Conservation (phyloP, 2,329 filamentous ascomycete genomes). For the Phoma sp. region DNA sequence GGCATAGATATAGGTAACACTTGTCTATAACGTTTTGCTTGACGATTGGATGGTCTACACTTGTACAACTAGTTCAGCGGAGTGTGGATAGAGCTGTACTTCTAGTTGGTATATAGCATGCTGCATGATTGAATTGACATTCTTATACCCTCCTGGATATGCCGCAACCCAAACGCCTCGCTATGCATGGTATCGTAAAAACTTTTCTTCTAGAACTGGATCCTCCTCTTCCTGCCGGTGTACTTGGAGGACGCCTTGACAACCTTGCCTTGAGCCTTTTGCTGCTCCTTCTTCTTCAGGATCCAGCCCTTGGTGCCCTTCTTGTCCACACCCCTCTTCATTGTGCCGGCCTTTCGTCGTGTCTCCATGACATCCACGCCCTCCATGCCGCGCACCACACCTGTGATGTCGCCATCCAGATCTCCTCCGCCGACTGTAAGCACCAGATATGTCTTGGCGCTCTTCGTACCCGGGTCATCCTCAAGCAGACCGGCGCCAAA, state of each 20-base stretch:
- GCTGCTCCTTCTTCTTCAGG: conserved; percentile 86
- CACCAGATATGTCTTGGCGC: conserved; percentile 93
- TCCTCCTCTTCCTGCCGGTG: conserved; percentile 84
- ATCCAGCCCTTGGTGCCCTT: conserved; percentile 91
- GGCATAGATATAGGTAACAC: conserved; percentile 35
- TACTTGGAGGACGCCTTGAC: conserved; percentile 94
- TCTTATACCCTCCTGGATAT: conserved; percentile 33
- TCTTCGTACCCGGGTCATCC: conserved; percentile 96
- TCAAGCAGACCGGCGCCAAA: conserved; percentile 95
- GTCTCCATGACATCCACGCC: conserved; percentile 76
- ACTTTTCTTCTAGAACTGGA: conserved; percentile 68
- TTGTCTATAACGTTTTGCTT: conserved; percentile 29
- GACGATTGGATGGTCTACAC: conserved; percentile 34
- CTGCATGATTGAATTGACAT: conserved; percentile 47
- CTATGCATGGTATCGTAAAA: conserved; percentile 43
- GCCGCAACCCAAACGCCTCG: conserved; percentile 42
- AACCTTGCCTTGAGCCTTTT: conserved; percentile 92
- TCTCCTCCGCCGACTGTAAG: conserved; percentile 83
- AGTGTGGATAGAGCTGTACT: conserved; percentile 51
- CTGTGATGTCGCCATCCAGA: conserved; percentile 77
- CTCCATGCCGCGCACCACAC: conserved; percentile 88
- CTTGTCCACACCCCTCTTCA: conserved; percentile 65
- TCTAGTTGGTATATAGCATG: conserved; percentile 52
- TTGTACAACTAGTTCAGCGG: conserved; percentile 44
- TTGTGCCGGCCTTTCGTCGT: conserved; percentile 57